Conservation (phyloP, 148 eudicot genomes). For the Silene latifolia region DNA sequence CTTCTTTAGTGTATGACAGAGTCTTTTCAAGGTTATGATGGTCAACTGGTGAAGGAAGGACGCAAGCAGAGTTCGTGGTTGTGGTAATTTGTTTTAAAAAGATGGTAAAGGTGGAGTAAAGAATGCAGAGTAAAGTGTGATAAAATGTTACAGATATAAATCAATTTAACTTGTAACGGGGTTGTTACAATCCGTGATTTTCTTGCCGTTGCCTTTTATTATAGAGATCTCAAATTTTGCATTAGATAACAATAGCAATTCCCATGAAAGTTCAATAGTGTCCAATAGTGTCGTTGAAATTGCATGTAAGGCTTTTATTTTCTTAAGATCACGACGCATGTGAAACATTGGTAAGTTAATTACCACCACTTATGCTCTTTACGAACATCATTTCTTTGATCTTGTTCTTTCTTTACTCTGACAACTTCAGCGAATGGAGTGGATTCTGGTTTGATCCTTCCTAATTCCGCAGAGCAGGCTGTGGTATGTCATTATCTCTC, state of each 20-base stretch:
- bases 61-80: background rate
- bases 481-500: constrained; percentile 11
- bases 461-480: constrained; percentile 22
- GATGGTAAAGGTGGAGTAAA: background rate
- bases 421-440: constrained; percentile 20
- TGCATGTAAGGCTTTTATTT: background rate
- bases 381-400: background rate
- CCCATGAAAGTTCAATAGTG: background rate
- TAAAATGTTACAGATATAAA: background rate
- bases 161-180: background rate
- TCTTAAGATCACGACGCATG: background rate
- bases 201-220: background rate
- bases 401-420: constrained; percentile 21
- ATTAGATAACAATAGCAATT: background rate
- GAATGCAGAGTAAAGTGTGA: background rate
- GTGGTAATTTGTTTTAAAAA: background rate
- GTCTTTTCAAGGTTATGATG: background rate
- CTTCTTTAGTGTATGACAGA: background rate
- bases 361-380: background rate
- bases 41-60: background rate
- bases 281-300: background rate
- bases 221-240: no score
- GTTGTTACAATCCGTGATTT: background rate
- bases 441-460: constrained; percentile 17
- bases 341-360: background rate